These are phyloP conservation scores for Tylopilus intermedius DNA, from an alignment of 768 basidiomycete genomes.

Conservation along the genomic window DNA sequence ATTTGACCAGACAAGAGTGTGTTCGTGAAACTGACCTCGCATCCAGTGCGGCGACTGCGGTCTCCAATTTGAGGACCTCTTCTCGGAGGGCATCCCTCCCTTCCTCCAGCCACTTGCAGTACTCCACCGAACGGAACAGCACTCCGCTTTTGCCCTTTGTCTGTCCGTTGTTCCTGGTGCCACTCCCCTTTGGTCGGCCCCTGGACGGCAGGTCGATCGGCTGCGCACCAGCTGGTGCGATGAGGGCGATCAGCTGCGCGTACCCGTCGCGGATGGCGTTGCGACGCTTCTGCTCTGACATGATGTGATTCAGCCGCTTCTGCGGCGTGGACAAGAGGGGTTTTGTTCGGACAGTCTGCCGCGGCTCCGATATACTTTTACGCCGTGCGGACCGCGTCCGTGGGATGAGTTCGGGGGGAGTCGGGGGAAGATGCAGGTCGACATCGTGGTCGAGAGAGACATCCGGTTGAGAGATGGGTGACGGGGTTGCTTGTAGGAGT, in stretches of 20 bases:
- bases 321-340: slow-evolving; percentile 76
- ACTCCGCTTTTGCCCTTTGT: slow-evolving; percentile 89
- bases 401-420: slow-evolving; percentile 12
- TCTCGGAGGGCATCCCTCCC: slow-evolving; percentile 63
- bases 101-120: slow-evolving; percentile 82
- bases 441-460: slow-evolving; percentile 7
- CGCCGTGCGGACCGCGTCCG: slow-evolving; percentile 17
- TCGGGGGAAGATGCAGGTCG: slow-evolving; percentile 1
- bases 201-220: slow-evolving; percentile 70
- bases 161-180: slow-evolving; percentile 55
- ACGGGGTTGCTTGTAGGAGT: background rate
- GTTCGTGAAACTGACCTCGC: slow-evolving; percentile 14
- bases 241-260: slow-evolving; percentile 74
- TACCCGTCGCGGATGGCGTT: slow-evolving; percentile 91
- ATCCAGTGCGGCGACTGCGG: slow-evolving; percentile 28
- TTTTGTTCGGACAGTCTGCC: slow-evolving; percentile 42
- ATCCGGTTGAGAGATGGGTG: slow-evolving; percentile 7
- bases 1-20: background rate
- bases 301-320: slow-evolving; percentile 88
- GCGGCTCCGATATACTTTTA: slow-evolving; percentile 22
- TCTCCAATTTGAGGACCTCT: slow-evolving; percentile 67
- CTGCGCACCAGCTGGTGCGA: slow-evolving; percentile 73
- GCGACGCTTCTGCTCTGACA: slow-evolving; percentile 90
- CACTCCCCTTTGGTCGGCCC: slow-evolving; percentile 77
- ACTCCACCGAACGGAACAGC: slow-evolving; percentile 80